Evolutionary conservation across 2,329 filamentous ascomycete genomes (phyloP).

Genomic region (Pleoardoris graminearum): DNA sequence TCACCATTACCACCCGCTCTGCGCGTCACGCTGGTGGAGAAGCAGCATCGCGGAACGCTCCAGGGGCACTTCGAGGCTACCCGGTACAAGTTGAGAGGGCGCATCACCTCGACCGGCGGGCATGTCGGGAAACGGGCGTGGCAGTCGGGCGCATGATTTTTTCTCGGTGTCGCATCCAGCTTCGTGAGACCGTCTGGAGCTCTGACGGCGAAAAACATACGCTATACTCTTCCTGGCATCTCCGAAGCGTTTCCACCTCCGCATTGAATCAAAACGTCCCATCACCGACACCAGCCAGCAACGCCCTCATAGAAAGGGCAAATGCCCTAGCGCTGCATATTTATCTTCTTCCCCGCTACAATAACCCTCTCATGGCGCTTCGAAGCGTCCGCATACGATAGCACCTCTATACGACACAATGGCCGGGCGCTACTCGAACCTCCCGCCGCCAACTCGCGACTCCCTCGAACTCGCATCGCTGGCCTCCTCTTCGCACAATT

Average conservation of each 20-base stretch:
- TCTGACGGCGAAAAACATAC: constrained; percentile 16
- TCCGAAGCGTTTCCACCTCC: constrained; percentile 22
- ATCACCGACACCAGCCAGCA: constrained; percentile 14
- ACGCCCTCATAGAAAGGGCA: constrained; percentile 13
- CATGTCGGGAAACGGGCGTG: constrained; percentile 16
- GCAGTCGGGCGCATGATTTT: constrained; percentile 4
- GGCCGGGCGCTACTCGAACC: constrained; percentile 44
- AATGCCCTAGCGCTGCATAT: constrained; percentile 1
- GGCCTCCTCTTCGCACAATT: constrained; percentile 76
- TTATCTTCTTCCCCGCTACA: not conserved
- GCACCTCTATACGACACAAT: constrained; percentile 29
- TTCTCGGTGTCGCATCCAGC: constrained; percentile 4
- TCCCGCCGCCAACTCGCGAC: constrained; percentile 66
- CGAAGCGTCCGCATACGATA: constrained; percentile 9
- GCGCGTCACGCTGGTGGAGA: constrained; percentile 13
- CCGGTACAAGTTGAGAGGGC: constrained; percentile 27
- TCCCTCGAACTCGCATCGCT: constrained; percentile 95
- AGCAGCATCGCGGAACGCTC: constrained; percentile 10
- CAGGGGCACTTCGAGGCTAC: constrained; percentile 30
- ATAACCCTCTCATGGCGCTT: constrained; percentile 31
- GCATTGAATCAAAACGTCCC: constrained; percentile 21
- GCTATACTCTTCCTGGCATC: constrained; percentile 28
- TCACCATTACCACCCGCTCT: not conserved
- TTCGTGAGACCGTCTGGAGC: constrained; percentile 17
- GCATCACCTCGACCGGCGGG: constrained; percentile 32